Conservation (phyloP, 2,329 filamentous ascomycete genomes). For the Pezicula neosporulosa region DNA sequence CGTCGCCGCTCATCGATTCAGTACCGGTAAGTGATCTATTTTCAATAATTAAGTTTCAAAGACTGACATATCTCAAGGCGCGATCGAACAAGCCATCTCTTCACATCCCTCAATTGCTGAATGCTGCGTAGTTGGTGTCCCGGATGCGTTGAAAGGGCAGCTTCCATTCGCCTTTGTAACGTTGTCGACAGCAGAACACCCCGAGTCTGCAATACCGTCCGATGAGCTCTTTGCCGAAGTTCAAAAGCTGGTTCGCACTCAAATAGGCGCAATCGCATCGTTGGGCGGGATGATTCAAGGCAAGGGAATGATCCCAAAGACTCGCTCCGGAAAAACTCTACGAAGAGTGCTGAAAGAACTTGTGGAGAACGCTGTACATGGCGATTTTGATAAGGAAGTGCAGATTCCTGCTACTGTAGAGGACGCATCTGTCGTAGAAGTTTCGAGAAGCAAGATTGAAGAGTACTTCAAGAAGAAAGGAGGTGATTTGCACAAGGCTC, state of each 20-base stretch:
- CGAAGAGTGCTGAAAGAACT: constrained; percentile 78
- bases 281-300: constrained; percentile 85
- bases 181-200: constrained; percentile 48
- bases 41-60: constrained; percentile 2
- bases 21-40: constrained; percentile 59
- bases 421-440: constrained; percentile 69
- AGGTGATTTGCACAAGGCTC: constrained; percentile 19
- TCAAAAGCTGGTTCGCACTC: constrained; percentile 67
- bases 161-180: constrained; percentile 88
- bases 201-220: constrained; percentile 46
- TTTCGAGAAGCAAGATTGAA: constrained; percentile 66
- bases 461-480: constrained; percentile 65
- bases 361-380: constrained; percentile 75
- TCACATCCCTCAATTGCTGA: constrained; percentile 77
- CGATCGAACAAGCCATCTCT: constrained; percentile 88
- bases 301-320: constrained; percentile 86
- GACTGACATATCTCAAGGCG: constrained; percentile 44
- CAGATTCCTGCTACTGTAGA: constrained; percentile 82
- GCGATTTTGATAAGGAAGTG: constrained; percentile 69
- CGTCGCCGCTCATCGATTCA: constrained; percentile 89
- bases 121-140: constrained; percentile 81
- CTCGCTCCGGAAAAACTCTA: constrained; percentile 86
- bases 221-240: constrained; percentile 53
- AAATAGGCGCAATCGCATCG: constrained; percentile 84
- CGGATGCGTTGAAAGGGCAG: constrained; percentile 83